A percentile compares a stretch with the other conserved stretches of the same genome.
phyloP scores from a whole-genome alignment of 345 rosid species.

The Balakata baccata region DNA sequence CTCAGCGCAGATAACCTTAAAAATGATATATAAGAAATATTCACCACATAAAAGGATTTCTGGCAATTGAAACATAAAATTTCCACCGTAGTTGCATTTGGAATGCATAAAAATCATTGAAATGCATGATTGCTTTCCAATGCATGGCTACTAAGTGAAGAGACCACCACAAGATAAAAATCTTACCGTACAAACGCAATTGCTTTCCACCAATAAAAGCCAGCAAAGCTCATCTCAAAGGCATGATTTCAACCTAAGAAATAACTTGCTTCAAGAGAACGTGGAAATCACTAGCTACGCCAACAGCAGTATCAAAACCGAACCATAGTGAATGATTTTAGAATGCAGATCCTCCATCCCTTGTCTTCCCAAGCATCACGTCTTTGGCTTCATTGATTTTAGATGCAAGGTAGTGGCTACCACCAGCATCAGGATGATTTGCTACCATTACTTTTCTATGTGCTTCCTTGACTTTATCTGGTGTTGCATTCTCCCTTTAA shows the following conservation, averaged over 20 bases:
- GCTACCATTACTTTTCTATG: conserved; percentile 90
- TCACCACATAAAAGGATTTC: neutral
- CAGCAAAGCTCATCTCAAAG: neutral
- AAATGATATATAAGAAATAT: neutral
- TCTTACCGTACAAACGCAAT: neutral
- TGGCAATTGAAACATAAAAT: neutral
- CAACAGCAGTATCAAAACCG: neutral
- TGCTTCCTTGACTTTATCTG: conserved; percentile 84
- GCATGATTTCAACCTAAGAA: neutral
- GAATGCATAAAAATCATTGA: too few species aligned
- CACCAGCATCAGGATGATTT: conserved; percentile 90
- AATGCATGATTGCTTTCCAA: too few species aligned
- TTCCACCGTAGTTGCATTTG: neutral
- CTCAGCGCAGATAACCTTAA: neutral
- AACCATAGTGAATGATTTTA: conserved; percentile 15
- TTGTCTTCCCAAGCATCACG: conserved; percentile 74
- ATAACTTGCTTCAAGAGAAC: neutral
- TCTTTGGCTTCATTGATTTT: conserved; percentile 90
- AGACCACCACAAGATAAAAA: neutral
- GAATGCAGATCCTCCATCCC: conserved; percentile 63
- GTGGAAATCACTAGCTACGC: neutral
- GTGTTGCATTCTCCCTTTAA: conserved; percentile 57
- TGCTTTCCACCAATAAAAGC: neutral
- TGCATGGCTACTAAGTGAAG: neutral
- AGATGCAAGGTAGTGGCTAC: conserved; percentile 88